Base-by-base conservation (phyloP, 305 asterid genomes). In the Stenogyne calaminthoides region DNA sequence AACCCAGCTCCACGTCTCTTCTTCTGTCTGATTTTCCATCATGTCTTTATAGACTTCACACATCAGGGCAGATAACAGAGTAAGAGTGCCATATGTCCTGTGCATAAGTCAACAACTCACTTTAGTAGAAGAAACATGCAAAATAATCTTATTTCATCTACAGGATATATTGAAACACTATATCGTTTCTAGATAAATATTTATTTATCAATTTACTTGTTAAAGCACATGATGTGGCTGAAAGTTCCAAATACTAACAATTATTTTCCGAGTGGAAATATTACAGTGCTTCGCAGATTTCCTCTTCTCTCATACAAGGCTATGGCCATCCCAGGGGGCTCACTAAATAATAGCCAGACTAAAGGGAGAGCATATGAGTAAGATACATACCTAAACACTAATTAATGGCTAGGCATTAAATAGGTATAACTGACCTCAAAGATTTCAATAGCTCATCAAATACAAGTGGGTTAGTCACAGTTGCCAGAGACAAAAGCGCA, bases 1-100 rank as follows among this genome's bases (percentile, higher is more conserved):
- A 44, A 88, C 92, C 97, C 97, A 90, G 86, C 99, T 95, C 99
- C 99, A 95, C 6, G 89, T 80, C 87, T 92, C 99, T 80, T 95
- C 97, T 44, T 90, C 98, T 37, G 88, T 70, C 81, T 32, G 80
- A 64, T 84, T 95, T 66, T 67, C 86, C 90, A 75, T 83, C 64
- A 88, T 86, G 79, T 92, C 91, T 82, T 88, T 92, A 69, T 86
- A 76, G 76, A 87, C 94, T 88, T 95, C 97, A 72, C 89, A 81
- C 96, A 88, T 95, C 80, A 95, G 76, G 72, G 89, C 83, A 51
- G 91, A 89, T 76, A 92, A 74, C 51, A 92, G 84, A 69, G 88
- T 82, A 80, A 95, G 81, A 61, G 93, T 88, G 61, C 99, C 99
- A 73, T 89, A 92, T 76, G 97, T 94, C 90, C 99, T 94, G 86